Percentiles rank a stretch among this genome's conserved stretches.
Evolutionary conservation across 2,329 filamentous ascomycete species (phyloP).

Genomic region (Phyllosticta capitalensis): DNA sequence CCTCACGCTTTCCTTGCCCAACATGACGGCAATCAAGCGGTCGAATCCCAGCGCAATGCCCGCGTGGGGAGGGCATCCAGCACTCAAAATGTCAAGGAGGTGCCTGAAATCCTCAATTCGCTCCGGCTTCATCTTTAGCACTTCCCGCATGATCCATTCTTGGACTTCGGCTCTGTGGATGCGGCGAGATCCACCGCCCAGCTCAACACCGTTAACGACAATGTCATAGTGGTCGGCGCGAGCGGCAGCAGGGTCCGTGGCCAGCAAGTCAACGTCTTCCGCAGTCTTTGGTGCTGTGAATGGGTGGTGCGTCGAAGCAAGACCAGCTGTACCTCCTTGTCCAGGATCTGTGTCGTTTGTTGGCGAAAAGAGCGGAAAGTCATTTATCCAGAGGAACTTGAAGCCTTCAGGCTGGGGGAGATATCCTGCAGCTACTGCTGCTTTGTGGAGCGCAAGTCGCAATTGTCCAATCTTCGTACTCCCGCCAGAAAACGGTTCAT

Average conservation of each 20-base stretch:
- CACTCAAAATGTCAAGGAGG: constrained; percentile 67
- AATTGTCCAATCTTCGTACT: constrained; percentile 65
- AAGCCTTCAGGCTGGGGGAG: constrained; percentile 45
- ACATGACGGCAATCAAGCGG: constrained; percentile 69
- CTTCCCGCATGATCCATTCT: constrained; percentile 71
- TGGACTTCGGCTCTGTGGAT: constrained; percentile 81
- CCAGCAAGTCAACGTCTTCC: constrained; percentile 64
- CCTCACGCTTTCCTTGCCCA: constrained; percentile 64
- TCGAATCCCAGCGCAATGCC: constrained; percentile 92
- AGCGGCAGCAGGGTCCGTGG: constrained; percentile 60
- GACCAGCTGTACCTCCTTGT: constrained; percentile 70
- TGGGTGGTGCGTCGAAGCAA: constrained; percentile 85
- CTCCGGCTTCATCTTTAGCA: constrained; percentile 65
- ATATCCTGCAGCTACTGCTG: constrained; percentile 54
- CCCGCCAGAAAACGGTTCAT: constrained; percentile 57
- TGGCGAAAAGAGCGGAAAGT: constrained; percentile 89
- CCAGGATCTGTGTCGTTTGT: constrained; percentile 56
- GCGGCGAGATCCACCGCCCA: constrained; percentile 86
- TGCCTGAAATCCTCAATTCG: constrained; percentile 77
- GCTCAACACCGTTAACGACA: constrained; percentile 87
- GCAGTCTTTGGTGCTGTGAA: constrained; percentile 78
- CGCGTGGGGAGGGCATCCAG: constrained; percentile 89
- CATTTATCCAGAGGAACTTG: constrained; percentile 73
- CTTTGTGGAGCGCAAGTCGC: constrained; percentile 58
- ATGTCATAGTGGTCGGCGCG: constrained; percentile 90